Percentiles rank a stretch among this genome's conserved stretches.
Evolutionary conservation across 192 early-diverging fungal genomes (phyloP).

Genomic region (Backusella macrospora): DNA sequence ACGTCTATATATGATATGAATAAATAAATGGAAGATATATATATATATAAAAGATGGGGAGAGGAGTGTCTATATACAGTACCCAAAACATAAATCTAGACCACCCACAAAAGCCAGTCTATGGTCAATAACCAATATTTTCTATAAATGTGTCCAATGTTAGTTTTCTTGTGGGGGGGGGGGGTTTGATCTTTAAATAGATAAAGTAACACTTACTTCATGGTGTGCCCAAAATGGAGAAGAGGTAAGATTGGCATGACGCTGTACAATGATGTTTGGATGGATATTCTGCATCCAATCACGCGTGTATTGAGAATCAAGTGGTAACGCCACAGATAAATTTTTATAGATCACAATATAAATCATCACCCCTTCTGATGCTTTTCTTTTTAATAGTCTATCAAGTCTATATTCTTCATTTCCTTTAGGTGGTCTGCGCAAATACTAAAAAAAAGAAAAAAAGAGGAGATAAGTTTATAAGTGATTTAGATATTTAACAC

Average conservation of each 20-base stretch:
- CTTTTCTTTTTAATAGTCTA: slow-evolving; percentile 75
- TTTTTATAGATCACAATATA: slow-evolving; percentile 88
- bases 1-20: slow-evolving; percentile 51
- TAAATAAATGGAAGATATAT: background rate
- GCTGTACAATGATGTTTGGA: slow-evolving; percentile 79
- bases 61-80: slow-evolving; percentile 1
- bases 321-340: slow-evolving; percentile 67
- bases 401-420: slow-evolving; percentile 81
- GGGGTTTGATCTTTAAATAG: background rate
- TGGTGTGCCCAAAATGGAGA: slow-evolving; percentile 84
- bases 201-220: slow-evolving; percentile 44
- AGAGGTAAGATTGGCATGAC: slow-evolving; percentile 79
- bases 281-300: slow-evolving; percentile 68
- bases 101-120: slow-evolving; percentile 86
- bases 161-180: background rate
- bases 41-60: background rate
- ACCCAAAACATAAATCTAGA: slow-evolving; percentile 85
- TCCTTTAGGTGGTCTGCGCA: slow-evolving; percentile 71
- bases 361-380: slow-evolving; percentile 81
- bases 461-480: background rate
- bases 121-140: slow-evolving; percentile 81
- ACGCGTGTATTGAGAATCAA: slow-evolving; percentile 76
- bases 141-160: slow-evolving; percentile 42
- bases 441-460: slow-evolving; percentile 47
- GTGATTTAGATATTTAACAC: background rate